phyloP scores from a whole-genome alignment of 1,284 basidiomycete species.

The Puccinia hordei region DNA sequence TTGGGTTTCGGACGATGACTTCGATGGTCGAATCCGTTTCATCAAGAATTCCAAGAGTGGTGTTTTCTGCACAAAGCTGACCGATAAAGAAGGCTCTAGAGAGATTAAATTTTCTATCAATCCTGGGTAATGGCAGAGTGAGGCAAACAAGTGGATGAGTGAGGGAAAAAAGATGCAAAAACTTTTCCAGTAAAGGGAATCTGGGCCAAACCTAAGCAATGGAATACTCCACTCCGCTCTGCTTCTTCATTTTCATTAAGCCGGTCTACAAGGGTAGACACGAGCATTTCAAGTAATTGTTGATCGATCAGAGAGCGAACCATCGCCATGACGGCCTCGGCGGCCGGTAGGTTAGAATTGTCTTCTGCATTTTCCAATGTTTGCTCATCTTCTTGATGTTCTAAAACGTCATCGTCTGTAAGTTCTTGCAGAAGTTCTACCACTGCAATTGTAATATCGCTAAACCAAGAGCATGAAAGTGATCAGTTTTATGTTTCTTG shows the following conservation, averaged over 20 bases:
- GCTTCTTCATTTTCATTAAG: constrained; percentile 78
- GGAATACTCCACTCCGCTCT: constrained; percentile 85
- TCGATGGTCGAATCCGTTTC: constrained; percentile 71
- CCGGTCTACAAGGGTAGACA: constrained; percentile 80
- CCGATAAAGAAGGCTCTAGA: constrained; percentile 75
- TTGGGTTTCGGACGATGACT: constrained; percentile 56
- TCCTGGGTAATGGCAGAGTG: constrained; percentile 62
- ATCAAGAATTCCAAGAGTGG: constrained; percentile 77
- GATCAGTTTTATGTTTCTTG: neutral
- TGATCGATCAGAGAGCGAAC: constrained; percentile 68
- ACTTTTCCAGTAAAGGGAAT: constrained; percentile 31
- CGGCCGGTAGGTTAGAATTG: constrained; percentile 4
- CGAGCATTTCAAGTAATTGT: constrained; percentile 81
- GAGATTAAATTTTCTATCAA: constrained; percentile 90
- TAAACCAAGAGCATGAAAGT: constrained; percentile 74
- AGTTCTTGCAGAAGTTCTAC: constrained; percentile 89
- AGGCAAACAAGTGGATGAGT: neutral
- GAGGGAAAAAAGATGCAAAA: neutral
- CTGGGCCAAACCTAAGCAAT: constrained; percentile 71
- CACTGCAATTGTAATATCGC: constrained; percentile 88
- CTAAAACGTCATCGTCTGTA: constrained; percentile 91
- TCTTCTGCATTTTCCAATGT: constrained; percentile 64
- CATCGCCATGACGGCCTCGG: constrained; percentile 53
- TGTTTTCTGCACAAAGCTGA: constrained; percentile 72
- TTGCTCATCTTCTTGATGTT: constrained; percentile 72